Evolutionary conservation across 805 yeast genomes (phyloP), one percentile per base, ranked within the genome.

Genomic region (Groenewaldozyma salmanticensis): DNA sequence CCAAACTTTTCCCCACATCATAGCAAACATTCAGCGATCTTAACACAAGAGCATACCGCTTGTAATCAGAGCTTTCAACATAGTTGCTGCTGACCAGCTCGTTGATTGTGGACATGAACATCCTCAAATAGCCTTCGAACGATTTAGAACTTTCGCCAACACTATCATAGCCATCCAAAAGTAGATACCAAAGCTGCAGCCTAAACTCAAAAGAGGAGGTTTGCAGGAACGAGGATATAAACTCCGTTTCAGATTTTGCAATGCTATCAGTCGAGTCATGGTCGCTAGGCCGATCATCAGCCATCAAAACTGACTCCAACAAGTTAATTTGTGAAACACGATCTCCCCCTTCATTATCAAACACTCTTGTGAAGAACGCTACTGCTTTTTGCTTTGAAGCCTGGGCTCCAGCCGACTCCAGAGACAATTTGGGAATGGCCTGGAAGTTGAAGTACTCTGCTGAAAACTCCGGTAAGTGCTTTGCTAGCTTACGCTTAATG

Each of bases 121-220:
- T 72, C 21, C 64, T 38, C 6, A 57, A 43, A 21, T 58, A 53
- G 2, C 66, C 65, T 34, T 73, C 74, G 48, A 80, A 72, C 0
- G 83, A 77, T 15, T 52, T 49, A 31, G 68, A 64, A 27, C 70
- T 66, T 19, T 69, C 65, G 0, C 58, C 57, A 2, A 56, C 51
- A 2, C 53, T 54, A 11, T 60, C 54, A 50, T 81, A 83, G 42
- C 71, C 70, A 47, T 71, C 74, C 37, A 85, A 68, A 15, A 88
- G 62, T 19, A 81, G 68, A 24, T 74, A 75, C 94, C 96, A 88
- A 2, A 92, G 60, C 40, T 79, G 78, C 31, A 87, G 61, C 42
- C 74, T 74, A 55, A 86, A 70, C 18, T 75, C 79, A 18, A 81
- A 64, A 0, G 92, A 75, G 0, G 94, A 76, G 9, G 64, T 66